Evolutionary conservation across 768 basidiomycete genomes (phyloP).

Genomic region (Clavulina sp.): DNA sequence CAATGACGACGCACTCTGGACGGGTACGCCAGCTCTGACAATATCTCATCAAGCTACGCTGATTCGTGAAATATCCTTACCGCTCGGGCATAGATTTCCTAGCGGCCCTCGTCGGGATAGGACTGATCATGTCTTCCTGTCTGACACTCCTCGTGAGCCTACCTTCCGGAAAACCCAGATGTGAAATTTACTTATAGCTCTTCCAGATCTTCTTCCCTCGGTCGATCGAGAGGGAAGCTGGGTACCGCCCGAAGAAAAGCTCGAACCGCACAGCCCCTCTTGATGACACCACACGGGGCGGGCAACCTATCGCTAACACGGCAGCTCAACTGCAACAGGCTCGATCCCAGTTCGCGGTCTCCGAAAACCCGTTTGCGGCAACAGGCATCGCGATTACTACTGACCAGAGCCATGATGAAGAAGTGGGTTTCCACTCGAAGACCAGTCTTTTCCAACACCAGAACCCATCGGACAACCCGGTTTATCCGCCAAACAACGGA

Average conservation of each 20-base stretch:
- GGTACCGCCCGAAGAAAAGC: constrained; percentile 7
- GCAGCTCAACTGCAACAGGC: not conserved
- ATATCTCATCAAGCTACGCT: not conserved
- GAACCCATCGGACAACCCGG: not conserved
- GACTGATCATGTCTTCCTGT: constrained; percentile 47
- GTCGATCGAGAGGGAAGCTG: constrained; percentile 40
- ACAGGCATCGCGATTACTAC: not conserved
- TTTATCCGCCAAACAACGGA: not conserved
- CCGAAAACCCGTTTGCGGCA: not conserved
- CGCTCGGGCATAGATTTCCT: constrained; percentile 32
- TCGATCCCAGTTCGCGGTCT: not conserved
- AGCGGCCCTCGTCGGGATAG: constrained; percentile 38
- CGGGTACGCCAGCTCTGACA: not conserved
- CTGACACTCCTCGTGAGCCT: constrained; percentile 38
- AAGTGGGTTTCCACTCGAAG: not conserved
- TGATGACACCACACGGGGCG: no score
- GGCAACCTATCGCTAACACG: not conserved
- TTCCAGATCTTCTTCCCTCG: constrained; percentile 60
- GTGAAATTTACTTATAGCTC: not conserved
- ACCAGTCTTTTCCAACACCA: not conserved
- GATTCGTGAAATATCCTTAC: not conserved
- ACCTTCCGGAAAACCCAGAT: not conserved
- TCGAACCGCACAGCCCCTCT: no score
- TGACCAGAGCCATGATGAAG: not conserved
- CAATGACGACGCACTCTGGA: constrained; percentile 7